Conservation (phyloP, 1,284 basidiomycete species). For the Irpex sp. region DNA sequence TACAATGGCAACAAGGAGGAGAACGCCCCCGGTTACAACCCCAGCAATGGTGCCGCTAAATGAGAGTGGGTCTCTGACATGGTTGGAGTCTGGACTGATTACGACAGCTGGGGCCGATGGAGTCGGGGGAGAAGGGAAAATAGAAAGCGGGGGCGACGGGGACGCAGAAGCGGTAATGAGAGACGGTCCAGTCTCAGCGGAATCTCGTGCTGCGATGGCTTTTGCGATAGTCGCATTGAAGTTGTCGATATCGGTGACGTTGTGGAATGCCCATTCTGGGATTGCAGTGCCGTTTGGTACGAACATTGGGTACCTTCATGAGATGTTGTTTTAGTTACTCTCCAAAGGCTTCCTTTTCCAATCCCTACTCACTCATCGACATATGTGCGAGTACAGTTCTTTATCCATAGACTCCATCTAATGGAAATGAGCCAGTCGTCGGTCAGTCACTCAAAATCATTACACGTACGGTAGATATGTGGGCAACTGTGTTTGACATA, state of each 20-base stretch:
- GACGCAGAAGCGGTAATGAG: too few relatives aligned
- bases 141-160: too few relatives aligned
- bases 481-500: not conserved
- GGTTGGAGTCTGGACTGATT: too few relatives aligned
- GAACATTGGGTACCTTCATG: not conserved
- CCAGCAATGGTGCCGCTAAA: too few relatives aligned
- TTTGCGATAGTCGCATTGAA: not conserved
- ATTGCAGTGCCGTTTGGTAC: not conserved
- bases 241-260: not conserved
- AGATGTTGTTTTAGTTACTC: too few relatives aligned
- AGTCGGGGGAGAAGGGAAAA: too few relatives aligned
- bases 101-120: too few relatives aligned
- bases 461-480: not conserved
- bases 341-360: not conserved
- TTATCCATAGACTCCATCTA: not conserved
- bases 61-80: too few relatives aligned
- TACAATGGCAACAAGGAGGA: too few relatives aligned
- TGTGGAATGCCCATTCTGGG: not conserved
- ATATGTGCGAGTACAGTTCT: not conserved
- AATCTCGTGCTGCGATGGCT: not conserved
- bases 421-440: not conserved
- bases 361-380: not conserved
- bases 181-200: too few relatives aligned
- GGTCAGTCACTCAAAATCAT: too few relatives aligned
- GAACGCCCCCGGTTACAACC: too few relatives aligned